Base-by-base conservation (phyloP, 192 early-diverging fungal genomes). In the Phycomyces blakesleeanus region DNA sequence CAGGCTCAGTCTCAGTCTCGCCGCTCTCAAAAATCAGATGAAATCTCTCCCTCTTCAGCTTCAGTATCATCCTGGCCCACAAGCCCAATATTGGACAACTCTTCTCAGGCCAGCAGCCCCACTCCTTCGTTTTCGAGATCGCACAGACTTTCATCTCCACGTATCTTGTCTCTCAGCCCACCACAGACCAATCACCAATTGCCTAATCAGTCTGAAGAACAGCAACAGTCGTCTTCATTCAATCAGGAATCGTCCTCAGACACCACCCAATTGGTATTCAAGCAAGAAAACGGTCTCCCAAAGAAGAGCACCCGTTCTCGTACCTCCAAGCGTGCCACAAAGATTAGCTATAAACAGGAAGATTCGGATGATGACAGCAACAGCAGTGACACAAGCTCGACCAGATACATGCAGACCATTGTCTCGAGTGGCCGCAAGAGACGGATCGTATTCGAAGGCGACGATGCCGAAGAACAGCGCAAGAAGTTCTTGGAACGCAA, bases 401-500 rank as follows among this genome's bases (percentile, higher is more conserved):
- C 15, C 2, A 18, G 15, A 3, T 47, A 47, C 18, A 47, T 47
- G 44, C 12, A 47, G 18, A 47, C 44, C 12, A 47, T 47, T 14
- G 44, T 47, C 4, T 47, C 26, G 5, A 63, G 61, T 10, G 61
- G 55, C 1, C 55, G 68, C 44, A 69, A 69, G 40, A 51, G 68
- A 14, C 61, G 55, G 5, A 69, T 42, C 16, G 26, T 57, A 50
- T 62, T 63, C 52, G 68, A 69, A 41, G 68, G 56, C 6, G 68
- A 69, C 22, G 68, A 69, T 44, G 68, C 61, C 14, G 55, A 55
- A 29, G 68, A 69, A 38, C 54, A 55, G 12, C 55, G 68, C 41
- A 57, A 57, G 11, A 51, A 53, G 12, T 69, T 69, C 11, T 47
- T 69, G 7, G 68, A 69, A 53, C 34, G 68, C 42, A 69, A 69